Evolutionary conservation across 2,329 filamentous ascomycete species (phyloP).

Genomic region (Ciborinia camelliae): DNA sequence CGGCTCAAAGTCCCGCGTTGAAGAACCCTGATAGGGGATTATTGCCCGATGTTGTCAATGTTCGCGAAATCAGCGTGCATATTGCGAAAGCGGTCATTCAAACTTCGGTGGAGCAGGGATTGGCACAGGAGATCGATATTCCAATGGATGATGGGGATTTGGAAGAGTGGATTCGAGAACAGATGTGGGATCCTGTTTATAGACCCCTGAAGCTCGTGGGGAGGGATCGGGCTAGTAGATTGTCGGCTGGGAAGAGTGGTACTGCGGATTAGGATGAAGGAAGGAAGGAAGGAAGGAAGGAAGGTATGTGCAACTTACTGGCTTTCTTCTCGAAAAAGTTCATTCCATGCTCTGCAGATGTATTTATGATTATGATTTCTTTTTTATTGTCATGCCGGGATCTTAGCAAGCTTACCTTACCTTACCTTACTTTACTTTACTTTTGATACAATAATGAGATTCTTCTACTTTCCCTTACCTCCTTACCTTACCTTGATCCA

Average conservation of each 20-base stretch:
- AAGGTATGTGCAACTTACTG: neutral
- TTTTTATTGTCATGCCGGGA: too few relatives aligned
- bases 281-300: too few relatives aligned
- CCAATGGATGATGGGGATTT: conserved; percentile 45
- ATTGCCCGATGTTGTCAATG: conserved; percentile 71
- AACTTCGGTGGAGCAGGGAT: conserved; percentile 64
- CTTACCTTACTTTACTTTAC: too few relatives aligned
- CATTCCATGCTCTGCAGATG: too few relatives aligned
- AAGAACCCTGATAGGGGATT: conserved; percentile 50
- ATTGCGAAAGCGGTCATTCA: conserved; percentile 75
- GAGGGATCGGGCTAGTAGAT: conserved; percentile 49
- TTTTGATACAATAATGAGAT: too few relatives aligned
- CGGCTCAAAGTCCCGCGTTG: conserved; percentile 67
- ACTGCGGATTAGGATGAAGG: conserved; percentile 37
- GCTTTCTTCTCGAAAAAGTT: neutral
- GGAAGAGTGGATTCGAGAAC: conserved; percentile 63
- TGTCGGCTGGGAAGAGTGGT: conserved; percentile 58
- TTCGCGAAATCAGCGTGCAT: conserved; percentile 71
- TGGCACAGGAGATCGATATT: conserved; percentile 64
- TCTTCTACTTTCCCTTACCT: too few relatives aligned
- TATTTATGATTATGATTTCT: too few relatives aligned
- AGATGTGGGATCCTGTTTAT: conserved; percentile 78
- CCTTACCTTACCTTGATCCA: too few relatives aligned
- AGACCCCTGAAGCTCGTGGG: conserved; percentile 58
- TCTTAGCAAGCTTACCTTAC: too few relatives aligned